Percentiles rank a stretch among this genome's conserved stretches.
Evolutionary conservation across 2,329 filamentous ascomycete species (phyloP).

Genomic region (Nemania diffusa): DNA sequence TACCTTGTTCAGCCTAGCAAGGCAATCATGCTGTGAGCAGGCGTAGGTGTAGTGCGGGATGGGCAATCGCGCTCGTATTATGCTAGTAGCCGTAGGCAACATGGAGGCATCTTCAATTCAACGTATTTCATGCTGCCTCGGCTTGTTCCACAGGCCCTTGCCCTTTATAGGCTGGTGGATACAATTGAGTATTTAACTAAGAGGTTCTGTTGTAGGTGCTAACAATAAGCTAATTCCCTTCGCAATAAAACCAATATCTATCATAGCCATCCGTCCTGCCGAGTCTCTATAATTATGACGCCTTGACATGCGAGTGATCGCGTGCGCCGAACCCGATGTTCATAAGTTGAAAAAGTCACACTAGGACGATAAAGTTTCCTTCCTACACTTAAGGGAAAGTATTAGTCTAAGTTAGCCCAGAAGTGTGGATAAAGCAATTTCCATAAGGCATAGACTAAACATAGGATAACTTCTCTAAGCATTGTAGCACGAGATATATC

Average conservation of each 20-base stretch:
- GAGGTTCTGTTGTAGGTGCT: neutral
- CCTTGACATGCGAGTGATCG: neutral
- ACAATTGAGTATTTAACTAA: neutral
- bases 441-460: neutral
- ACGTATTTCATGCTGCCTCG: neutral
- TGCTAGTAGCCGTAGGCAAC: too few relatives aligned
- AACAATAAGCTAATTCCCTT: neutral
- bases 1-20: neutral
- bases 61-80: neutral
- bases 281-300: neutral
- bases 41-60: too few relatives aligned
- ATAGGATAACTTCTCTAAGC: neutral
- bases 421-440: neutral
- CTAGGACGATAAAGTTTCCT: neutral
- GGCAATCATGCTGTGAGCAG: neutral
- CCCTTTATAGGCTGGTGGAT: slow-evolving; percentile 7
- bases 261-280: neutral
- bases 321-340: neutral
- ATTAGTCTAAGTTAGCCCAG: too few relatives aligned
- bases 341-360: neutral
- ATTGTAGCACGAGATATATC: neutral
- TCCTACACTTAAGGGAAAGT: neutral
- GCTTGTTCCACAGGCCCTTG: neutral
- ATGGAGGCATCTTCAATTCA: neutral
- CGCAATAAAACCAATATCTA: neutral